Evolutionary conservation across 2,329 filamentous ascomycete genomes (phyloP).

Genomic region (Botrytis paeoniae): DNA sequence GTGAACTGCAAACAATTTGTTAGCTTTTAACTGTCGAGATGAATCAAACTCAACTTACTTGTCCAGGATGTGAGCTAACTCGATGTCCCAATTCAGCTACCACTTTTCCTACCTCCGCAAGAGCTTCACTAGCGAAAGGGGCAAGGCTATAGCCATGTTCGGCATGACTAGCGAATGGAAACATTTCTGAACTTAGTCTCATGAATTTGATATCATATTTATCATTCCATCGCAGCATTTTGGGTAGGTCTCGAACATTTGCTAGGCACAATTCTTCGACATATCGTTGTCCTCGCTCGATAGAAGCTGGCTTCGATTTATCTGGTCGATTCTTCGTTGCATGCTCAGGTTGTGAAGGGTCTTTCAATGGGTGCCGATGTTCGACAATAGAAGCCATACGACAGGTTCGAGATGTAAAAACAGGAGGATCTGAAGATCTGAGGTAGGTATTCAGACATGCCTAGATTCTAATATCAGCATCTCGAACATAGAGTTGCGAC

Average conservation of each 20-base stretch:
- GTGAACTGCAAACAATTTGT: conserved; percentile 57
- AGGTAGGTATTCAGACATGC: conserved; percentile 93
- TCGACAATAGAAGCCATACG: conserved; percentile 88
- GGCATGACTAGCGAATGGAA: conserved; percentile 87
- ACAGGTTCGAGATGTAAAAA: conserved; percentile 90
- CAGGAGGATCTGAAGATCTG: conserved; percentile 72
- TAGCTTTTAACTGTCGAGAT: neutral
- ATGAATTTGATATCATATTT: conserved; percentile 90
- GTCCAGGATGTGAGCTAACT: conserved; percentile 86
- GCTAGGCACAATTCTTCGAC: conserved; percentile 75
- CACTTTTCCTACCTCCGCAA: conserved; percentile 74
- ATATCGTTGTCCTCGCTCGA: conserved; percentile 65
- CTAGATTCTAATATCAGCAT: conserved; percentile 41
- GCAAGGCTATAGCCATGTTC: conserved; percentile 83
- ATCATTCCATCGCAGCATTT: conserved; percentile 90
- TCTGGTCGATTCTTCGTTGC: conserved; percentile 83
- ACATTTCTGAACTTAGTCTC: conserved; percentile 92
- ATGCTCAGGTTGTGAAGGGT: conserved; percentile 75
- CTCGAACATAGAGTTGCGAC: neutral
- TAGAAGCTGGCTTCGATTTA: conserved; percentile 63
- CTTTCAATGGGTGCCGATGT: conserved; percentile 75
- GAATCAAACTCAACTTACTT: conserved; percentile 36
- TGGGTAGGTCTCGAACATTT: conserved; percentile 78
- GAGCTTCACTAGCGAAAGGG: conserved; percentile 74
- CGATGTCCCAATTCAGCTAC: conserved; percentile 78